Conservation (phyloP, 805 yeast species). For the Wickerhamiella nectarea region DNA sequence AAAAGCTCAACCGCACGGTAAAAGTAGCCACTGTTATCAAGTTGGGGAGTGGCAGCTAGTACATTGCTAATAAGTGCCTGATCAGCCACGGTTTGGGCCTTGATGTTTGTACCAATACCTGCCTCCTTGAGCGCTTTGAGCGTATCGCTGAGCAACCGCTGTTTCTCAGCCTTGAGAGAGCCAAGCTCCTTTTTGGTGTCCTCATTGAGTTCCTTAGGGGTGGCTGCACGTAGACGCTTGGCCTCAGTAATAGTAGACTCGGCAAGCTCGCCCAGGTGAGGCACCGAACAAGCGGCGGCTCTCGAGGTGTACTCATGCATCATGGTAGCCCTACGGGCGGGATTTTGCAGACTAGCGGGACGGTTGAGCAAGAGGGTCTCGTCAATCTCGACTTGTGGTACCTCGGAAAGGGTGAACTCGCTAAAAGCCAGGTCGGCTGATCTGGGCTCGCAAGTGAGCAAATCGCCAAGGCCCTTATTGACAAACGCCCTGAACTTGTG, state of each 20-base stretch:
- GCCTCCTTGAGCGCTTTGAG: slow-evolving; percentile 58
- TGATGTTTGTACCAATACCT: slow-evolving; percentile 58
- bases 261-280: slow-evolving; percentile 43
- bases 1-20: slow-evolving; percentile 62
- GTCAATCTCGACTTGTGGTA: neutral
- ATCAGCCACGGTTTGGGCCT: slow-evolving; percentile 48
- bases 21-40: slow-evolving; percentile 32
- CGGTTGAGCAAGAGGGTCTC: neutral
- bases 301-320: slow-evolving; percentile 37
- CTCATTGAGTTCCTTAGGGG: slow-evolving; percentile 58
- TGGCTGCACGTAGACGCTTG: slow-evolving; percentile 52
- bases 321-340: slow-evolving; percentile 37
- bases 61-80: slow-evolving; percentile 53
- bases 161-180: slow-evolving; percentile 67
- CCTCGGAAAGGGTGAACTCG: neutral
- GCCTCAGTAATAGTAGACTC: slow-evolving; percentile 41
- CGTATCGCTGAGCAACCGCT: slow-evolving; percentile 61
- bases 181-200: slow-evolving; percentile 61
- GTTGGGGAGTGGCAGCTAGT: slow-evolving; percentile 40
- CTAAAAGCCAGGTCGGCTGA: neutral
- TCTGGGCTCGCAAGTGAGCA: slow-evolving; percentile 27
- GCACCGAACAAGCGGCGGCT: slow-evolving; percentile 29
- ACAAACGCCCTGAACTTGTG: slow-evolving; percentile 64
- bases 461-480: slow-evolving; percentile 34
- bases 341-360: slow-evolving; percentile 31